Evolutionary conservation across 768 basidiomycete species (phyloP), one percentile per base, ranked within the genome.

Genomic region (Podaxis sp.): DNA sequence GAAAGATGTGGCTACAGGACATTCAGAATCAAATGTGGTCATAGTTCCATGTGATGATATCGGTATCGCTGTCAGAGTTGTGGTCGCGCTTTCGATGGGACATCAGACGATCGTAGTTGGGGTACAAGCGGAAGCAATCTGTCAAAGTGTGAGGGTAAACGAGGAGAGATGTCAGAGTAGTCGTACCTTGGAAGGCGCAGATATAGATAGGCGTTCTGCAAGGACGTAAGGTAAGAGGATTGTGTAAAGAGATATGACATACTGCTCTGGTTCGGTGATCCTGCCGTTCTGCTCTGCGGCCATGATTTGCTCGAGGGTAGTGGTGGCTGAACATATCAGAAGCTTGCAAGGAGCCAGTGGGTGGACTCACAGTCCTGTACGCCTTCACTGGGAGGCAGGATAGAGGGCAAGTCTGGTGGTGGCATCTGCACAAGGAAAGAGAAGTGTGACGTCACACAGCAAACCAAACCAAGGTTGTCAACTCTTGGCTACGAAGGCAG

Each of bases 191-290:
- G 37, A 88, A 74, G 3, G 79, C 86, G 65, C 91, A 93, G 59
- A 93, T 91, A 69, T 83, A 90, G n/a, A 93, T 88, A 0, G 89
- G 85, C 1, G 90, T 91, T 63, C 91, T 92, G 44, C 55, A 23
- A 44, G 28, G 36, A 28, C 32, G 36, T 23, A 18, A 40, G 36
- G 16, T 6, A 6, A 28, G 13, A 57, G 42, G 18, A 18, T 13
- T 27, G 25, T 21, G 27, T 51, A 23, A 9, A 47, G 58, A 14
- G n/a, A 6, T 37, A 18, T n/a, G 16, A 76, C 86, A 54, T 67
- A 91, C 90, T 88, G 83, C 54, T 79, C 67, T 10, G 90, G 87
- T 27, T 79, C 80, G 0, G 90, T 89, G 35, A 86, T 82, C 54
- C 83, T 83, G 2, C 81, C 88, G 23, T 84, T 62, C 0, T 74